A percentile compares a stretch with the other conserved stretches of the same genome.
Conservation (phyloP, 2,329 filamentous ascomycete species). For the Aspergillus udagawae region DNA sequence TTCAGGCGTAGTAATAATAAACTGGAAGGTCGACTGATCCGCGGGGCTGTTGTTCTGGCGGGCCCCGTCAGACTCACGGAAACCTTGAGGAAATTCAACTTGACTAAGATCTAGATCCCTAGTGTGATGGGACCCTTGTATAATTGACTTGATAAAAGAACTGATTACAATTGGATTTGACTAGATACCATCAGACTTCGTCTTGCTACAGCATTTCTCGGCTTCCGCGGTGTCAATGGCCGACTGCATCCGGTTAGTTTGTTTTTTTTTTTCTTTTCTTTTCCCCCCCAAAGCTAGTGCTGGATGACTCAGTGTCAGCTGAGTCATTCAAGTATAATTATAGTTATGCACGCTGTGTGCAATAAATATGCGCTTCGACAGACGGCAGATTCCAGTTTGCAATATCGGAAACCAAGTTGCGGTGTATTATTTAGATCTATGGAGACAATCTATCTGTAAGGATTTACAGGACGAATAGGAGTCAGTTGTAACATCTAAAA, state of each 20-base stretch:
- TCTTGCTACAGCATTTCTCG: not conserved
- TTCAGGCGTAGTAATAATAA: constrained; percentile 1
- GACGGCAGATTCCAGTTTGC: not conserved
- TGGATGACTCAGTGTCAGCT: not conserved
- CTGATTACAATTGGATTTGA: not conserved
- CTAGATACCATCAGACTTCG: not conserved
- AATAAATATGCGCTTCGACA: not conserved
- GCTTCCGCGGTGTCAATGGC: not conserved
- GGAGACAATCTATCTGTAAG: not conserved
- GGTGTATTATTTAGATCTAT: not conserved
- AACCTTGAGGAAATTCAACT: constrained; percentile 14
- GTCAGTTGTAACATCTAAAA: not conserved
- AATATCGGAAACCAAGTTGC: not conserved
- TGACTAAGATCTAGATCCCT: constrained; percentile 15
- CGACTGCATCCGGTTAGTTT: not conserved
- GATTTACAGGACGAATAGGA: not conserved
- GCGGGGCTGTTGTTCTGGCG: constrained; percentile 16
- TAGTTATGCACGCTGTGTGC: not conserved
- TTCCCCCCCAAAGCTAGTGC: not conserved
- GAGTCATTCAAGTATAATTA: not conserved
- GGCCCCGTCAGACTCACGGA: constrained; percentile 16
- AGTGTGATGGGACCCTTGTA: constrained; percentile 11
- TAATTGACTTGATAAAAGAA: constrained; percentile 4
- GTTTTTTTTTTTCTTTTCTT: not conserved
- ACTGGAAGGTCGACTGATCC: constrained; percentile 8